Conservation (phyloP, 2,329 filamentous ascomycete genomes). For the Aspergillus ochraceoroseus region DNA sequence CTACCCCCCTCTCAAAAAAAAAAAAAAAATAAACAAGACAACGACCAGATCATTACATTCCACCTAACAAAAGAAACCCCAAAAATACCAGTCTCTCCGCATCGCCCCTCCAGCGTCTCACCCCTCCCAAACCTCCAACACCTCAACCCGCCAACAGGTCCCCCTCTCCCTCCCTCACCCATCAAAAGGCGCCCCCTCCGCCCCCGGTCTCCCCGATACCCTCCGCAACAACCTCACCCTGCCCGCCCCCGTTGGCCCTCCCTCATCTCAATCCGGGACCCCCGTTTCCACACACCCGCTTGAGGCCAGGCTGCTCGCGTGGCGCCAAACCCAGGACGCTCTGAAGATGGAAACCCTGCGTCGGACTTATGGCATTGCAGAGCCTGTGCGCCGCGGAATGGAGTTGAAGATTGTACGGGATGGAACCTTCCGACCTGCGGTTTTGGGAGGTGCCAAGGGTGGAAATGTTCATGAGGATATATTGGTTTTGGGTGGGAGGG, state of each 20-base stretch:
- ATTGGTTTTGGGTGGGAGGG: conserved; percentile 61
- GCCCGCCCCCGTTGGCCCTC: conserved; percentile 47
- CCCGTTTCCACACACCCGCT: conserved; percentile 78
- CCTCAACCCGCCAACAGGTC: conserved; percentile 50
- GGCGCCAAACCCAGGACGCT: conserved; percentile 82
- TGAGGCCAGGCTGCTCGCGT: conserved; percentile 80
- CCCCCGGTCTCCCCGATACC: conserved; percentile 87
- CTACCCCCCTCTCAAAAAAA: conserved; percentile 5
- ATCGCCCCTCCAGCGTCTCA: conserved; percentile 70
- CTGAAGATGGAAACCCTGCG: conserved; percentile 85
- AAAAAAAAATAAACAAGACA: too few relatives aligned
- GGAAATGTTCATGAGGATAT: conserved; percentile 84
- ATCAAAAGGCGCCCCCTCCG: conserved; percentile 73
- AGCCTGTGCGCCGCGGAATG: conserved; percentile 90
- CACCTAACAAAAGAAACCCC: too few relatives aligned
- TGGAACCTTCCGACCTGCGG: conserved; percentile 68
- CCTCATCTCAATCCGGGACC: conserved; percentile 36
- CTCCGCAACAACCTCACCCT: conserved; percentile 77
- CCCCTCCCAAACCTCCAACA: conserved; percentile 62
- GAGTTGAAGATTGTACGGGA: conserved; percentile 82
- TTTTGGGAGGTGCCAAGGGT: conserved; percentile 55
- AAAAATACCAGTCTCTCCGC: conserved; percentile 66
- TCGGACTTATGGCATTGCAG: conserved; percentile 82
- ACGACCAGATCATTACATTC: too few relatives aligned
- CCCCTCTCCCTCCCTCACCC: conserved; percentile 49